phyloP scores from a whole-genome alignment of 2,329 filamentous ascomycete genomes.

The Alternaria triticimaculans region DNA sequence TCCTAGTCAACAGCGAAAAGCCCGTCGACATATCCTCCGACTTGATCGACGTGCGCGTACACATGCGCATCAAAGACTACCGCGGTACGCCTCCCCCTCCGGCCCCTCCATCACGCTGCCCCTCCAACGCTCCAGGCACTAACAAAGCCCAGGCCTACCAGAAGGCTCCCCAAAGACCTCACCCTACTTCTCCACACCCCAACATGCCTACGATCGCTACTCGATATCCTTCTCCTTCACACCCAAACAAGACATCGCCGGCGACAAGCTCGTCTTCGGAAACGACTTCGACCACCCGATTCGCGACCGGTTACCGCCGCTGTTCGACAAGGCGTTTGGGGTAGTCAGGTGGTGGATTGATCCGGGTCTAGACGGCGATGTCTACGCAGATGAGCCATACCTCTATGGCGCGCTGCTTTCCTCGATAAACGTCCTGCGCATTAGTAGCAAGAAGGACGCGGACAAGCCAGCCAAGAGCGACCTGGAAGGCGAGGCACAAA shows the following conservation, averaged over 20 bases:
- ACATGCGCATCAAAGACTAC: slow-evolving; percentile 74
- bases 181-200: slow-evolving; percentile 75
- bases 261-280: slow-evolving; percentile 81
- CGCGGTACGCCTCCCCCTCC: slow-evolving; percentile 47
- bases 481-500: slow-evolving; percentile 46
- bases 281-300: slow-evolving; percentile 96
- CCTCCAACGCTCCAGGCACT: not conserved
- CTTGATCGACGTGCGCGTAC: slow-evolving; percentile 70
- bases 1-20: slow-evolving; percentile 75
- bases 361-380: slow-evolving; percentile 87
- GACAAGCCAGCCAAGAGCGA: slow-evolving; percentile 40
- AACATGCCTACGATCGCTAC: slow-evolving; percentile 80
- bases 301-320: slow-evolving; percentile 81
- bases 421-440: slow-evolving; percentile 77
- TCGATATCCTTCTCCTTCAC: slow-evolving; percentile 80
- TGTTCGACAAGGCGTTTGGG: slow-evolving; percentile 82
- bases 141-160: slow-evolving; percentile 69
- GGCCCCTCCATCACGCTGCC: not conserved
- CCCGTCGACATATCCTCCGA: slow-evolving; percentile 68
- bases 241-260: slow-evolving; percentile 71
- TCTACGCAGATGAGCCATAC: slow-evolving; percentile 84
- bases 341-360: slow-evolving; percentile 92
- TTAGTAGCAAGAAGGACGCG: slow-evolving; percentile 57
- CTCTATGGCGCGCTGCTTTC: slow-evolving; percentile 83
- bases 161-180: slow-evolving; percentile 70